These are phyloP conservation scores for Colletotrichum gigasporum DNA, from an alignment of 2,329 filamentous ascomycete species.

Conservation along the genomic window DNA sequence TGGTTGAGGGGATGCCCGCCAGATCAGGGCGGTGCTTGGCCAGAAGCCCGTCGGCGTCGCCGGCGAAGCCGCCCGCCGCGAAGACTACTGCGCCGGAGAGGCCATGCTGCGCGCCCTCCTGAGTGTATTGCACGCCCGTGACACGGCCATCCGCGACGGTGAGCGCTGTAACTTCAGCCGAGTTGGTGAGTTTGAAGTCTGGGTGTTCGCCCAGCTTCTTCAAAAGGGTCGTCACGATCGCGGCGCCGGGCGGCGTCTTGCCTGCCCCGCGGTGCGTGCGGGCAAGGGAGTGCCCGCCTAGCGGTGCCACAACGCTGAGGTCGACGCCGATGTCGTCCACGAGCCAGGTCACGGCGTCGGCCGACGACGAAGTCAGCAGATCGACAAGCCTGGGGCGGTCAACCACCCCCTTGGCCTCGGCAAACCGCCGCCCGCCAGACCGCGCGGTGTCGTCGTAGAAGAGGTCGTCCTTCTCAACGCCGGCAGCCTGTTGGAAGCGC, in stretches of 20 bases:
- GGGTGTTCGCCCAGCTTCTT: conserved; percentile 57
- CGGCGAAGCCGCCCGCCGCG: conserved; percentile 69
- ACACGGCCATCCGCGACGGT: conserved; percentile 48
- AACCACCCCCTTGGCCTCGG: conserved; percentile 35
- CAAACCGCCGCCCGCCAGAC: conserved; percentile 61
- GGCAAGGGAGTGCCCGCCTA: conserved; percentile 67
- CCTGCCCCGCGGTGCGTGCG: conserved; percentile 67
- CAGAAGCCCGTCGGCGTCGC: conserved; percentile 66
- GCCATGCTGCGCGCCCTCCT: conserved; percentile 45
- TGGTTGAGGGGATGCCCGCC: conserved; percentile 68
- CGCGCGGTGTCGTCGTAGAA: conserved; percentile 66
- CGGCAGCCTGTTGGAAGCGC: conserved; percentile 57
- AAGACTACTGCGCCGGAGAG: conserved; percentile 67
- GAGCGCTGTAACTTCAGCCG: conserved; percentile 62
- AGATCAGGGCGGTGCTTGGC: conserved; percentile 67
- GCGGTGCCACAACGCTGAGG: conserved; percentile 63
- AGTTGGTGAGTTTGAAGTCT: conserved; percentile 61
- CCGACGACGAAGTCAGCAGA: conserved; percentile 58
- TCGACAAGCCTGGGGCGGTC: conserved; percentile 56
- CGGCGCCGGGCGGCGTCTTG: conserved; percentile 65
- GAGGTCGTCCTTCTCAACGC: conserved; percentile 45
- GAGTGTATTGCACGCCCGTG: conserved; percentile 61
- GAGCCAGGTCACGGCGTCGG: conserved; percentile 64
- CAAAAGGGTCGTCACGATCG: conserved; percentile 65
- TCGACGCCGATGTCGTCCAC: conserved; percentile 66